Evolutionary conservation across 1,284 basidiomycete genomes (phyloP).

Genomic region (Kalmanozyma brasiliensis): DNA sequence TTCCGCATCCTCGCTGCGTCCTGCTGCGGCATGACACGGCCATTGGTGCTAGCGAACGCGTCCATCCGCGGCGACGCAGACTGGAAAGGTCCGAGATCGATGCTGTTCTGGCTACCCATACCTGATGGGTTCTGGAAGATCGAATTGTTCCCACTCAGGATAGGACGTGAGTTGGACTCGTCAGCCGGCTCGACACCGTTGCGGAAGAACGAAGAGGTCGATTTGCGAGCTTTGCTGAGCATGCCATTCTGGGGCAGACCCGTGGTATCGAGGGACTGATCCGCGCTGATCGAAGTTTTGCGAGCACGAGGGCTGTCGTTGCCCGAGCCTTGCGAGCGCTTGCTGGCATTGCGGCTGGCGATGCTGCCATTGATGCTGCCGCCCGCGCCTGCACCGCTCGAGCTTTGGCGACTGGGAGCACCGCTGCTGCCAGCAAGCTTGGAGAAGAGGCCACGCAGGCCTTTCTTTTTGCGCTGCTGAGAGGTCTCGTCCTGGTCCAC

Average conservation of each 20-base stretch:
- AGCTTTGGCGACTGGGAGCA: constrained; percentile 20
- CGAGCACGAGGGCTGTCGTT: constrained; percentile 34
- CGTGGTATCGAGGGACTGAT: constrained; percentile 44
- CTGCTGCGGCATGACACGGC: constrained; percentile 17
- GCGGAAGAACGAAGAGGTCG: constrained; percentile 46
- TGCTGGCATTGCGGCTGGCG: constrained; percentile 48
- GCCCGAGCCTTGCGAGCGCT: constrained; percentile 40
- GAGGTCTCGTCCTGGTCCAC: constrained; percentile 21
- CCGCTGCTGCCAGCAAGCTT: constrained; percentile 46
- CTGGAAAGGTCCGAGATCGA: constrained; percentile 62
- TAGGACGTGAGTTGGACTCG: constrained; percentile 16
- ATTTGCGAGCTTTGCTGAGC: constrained; percentile 41
- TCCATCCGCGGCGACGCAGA: constrained; percentile 31
- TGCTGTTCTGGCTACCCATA: constrained; percentile 55
- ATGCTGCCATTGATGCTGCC: constrained; percentile 43
- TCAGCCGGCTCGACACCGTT: constrained; percentile 25
- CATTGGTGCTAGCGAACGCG: constrained; percentile 18
- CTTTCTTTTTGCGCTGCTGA: constrained; percentile 57
- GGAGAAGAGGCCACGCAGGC: constrained; percentile 51
- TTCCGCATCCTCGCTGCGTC: constrained; percentile 28
- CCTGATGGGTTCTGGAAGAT: constrained; percentile 51
- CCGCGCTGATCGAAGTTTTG: constrained; percentile 36
- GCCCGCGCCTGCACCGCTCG: constrained; percentile 7
- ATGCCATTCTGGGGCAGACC: constrained; percentile 20
- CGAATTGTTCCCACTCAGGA: constrained; percentile 12